Evolutionary conservation across 371 early-diverging fungal genomes (phyloP).

Genomic region (Capillidium rhysosporum): DNA sequence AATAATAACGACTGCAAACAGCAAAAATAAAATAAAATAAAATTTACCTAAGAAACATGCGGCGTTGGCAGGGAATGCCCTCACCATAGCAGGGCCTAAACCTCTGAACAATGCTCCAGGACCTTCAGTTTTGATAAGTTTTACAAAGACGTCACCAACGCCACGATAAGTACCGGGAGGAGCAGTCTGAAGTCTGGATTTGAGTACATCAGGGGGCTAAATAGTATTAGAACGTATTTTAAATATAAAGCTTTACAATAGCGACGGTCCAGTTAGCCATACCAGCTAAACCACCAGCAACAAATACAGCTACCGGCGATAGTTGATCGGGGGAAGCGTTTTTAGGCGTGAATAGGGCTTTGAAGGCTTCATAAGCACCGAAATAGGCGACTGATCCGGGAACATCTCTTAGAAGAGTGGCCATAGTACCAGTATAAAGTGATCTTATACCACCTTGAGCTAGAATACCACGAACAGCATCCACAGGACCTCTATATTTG

Average conservation of each 20-base stretch:
- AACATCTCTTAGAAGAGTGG: slow-evolving; percentile 81
- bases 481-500: slow-evolving; percentile 62
- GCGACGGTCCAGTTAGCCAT: slow-evolving; percentile 32
- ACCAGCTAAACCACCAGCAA: slow-evolving; percentile 75
- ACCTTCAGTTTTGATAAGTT: slow-evolving; percentile 74
- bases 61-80: slow-evolving; percentile 91
- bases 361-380: slow-evolving; percentile 83
- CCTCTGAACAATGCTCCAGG: slow-evolving; percentile 87
- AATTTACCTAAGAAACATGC: slow-evolving; percentile 19
- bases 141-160: slow-evolving; percentile 52
- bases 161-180: slow-evolving; percentile 89
- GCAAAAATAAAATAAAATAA: background rate
- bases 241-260: slow-evolving; percentile 10
- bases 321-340: slow-evolving; percentile 46
- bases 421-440: slow-evolving; percentile 84
- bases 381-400: slow-evolving; percentile 94
- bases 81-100: slow-evolving; percentile 88
- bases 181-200: slow-evolving; percentile 91
- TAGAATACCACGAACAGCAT: slow-evolving; percentile 48
- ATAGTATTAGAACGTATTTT: background rate
- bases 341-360: slow-evolving; percentile 52
- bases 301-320: slow-evolving; percentile 58
- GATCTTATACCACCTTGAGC: slow-evolving; percentile 60
- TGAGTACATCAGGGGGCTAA: slow-evolving; percentile 93
- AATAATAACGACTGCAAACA: too few species aligned